Evolutionary conservation across 495 filamentous ascomycete species (phyloP).

Genomic region (Penicillium roqueforti): DNA sequence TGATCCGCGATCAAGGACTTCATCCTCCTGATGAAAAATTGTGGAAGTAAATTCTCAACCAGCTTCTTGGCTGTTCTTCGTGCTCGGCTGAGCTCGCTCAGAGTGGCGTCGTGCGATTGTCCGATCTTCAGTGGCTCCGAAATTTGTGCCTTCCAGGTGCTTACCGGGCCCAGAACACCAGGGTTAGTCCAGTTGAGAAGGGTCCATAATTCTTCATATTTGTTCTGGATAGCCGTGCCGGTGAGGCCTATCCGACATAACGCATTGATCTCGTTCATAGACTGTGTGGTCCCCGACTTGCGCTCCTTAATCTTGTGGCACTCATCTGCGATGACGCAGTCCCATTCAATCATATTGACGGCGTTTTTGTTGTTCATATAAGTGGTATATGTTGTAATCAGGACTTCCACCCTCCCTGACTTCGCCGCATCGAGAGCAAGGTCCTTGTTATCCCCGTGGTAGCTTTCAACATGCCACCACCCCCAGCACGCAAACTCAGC

Average conservation of each 20-base stretch:
- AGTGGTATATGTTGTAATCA: conserved; percentile 91
- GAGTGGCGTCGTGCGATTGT: conserved; percentile 89
- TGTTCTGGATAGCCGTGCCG: conserved; percentile 96
- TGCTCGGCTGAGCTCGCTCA: conserved; percentile 73
- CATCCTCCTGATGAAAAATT: conserved; percentile 90
- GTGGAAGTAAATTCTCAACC: conserved; percentile 81
- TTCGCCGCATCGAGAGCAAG: conserved; percentile 68
- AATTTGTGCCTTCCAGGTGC: conserved; percentile 74
- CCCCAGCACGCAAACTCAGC: conserved; percentile 85
- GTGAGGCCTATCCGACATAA: conserved; percentile 92
- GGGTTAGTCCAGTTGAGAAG: conserved; percentile 96
- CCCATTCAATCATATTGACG: conserved; percentile 87
- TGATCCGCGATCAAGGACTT: conserved; percentile 91
- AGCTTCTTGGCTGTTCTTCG: conserved; percentile 81
- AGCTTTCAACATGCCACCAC: conserved; percentile 87
- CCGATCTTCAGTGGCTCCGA: conserved; percentile 76
- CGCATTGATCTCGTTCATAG: conserved; percentile 89
- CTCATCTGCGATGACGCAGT: conserved; percentile 95
- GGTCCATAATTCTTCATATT: conserved; percentile 96
- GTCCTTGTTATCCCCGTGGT: conserved; percentile 72
- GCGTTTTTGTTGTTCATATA: conserved; percentile 71
- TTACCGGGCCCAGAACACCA: conserved; percentile 72
- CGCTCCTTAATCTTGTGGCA: conserved; percentile 89
- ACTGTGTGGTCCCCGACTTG: conserved; percentile 68
- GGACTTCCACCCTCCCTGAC: conserved; percentile 73